A percentile compares a stretch with the other conserved stretches of the same genome.
phyloP scores from a whole-genome alignment of 2,329 filamentous ascomycete species.

The Lachnellula suecica region DNA sequence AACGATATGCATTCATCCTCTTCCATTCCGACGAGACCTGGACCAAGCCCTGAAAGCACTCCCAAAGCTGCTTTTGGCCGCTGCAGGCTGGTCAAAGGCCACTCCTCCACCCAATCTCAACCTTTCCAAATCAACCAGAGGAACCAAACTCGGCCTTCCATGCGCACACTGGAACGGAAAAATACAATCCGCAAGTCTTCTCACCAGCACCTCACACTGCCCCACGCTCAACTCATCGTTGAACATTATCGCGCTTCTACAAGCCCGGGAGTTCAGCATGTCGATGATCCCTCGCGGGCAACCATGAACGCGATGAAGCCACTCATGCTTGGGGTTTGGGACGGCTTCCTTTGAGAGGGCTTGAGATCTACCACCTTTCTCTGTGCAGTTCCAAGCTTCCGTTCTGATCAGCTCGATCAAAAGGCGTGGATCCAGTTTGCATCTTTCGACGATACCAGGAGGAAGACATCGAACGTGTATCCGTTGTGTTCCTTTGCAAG shows the following conservation, averaged over 20 bases:
- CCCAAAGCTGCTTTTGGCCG: background rate
- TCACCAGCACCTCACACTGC: slow-evolving; percentile 60
- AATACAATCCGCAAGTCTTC: slow-evolving; percentile 56
- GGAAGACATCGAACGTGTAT: slow-evolving; percentile 63
- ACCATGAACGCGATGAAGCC: slow-evolving; percentile 62
- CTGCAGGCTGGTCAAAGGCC: background rate
- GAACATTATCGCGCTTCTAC: slow-evolving; percentile 83
- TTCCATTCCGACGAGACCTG: background rate
- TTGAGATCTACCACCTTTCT: too few relatives aligned
- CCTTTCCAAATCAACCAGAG: slow-evolving; percentile 52
- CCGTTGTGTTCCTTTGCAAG: slow-evolving; percentile 1
- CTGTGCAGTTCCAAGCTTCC: slow-evolving; percentile 65
- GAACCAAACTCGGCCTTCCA: slow-evolving; percentile 67
- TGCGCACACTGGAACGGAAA: slow-evolving; percentile 87
- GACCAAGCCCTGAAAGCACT: background rate
- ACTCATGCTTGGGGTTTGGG: slow-evolving; percentile 35
- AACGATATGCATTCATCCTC: background rate
- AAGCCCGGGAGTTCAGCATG: slow-evolving; percentile 72
- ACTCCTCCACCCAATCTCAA: background rate
- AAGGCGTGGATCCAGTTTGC: slow-evolving; percentile 68
- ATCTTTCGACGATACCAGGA: slow-evolving; percentile 72
- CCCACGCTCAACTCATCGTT: slow-evolving; percentile 63
- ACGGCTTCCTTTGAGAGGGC: too few relatives aligned
- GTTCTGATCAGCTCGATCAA: slow-evolving; percentile 72
- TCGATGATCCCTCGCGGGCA: slow-evolving; percentile 78